phyloP scores from a whole-genome alignment of 139 green algal species.

The Medakamo hakoo region DNA sequence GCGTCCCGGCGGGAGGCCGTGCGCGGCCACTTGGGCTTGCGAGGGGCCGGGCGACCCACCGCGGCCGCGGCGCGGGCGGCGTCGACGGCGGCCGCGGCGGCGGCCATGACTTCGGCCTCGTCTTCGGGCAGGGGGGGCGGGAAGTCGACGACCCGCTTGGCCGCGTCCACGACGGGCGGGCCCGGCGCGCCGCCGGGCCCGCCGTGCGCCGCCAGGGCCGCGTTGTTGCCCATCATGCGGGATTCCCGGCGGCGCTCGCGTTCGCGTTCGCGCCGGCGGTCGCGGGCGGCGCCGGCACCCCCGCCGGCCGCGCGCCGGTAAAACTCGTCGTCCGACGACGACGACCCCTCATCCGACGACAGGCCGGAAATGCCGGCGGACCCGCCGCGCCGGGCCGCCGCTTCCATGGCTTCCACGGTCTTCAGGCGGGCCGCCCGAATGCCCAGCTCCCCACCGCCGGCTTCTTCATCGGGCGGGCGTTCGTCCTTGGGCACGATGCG shows the following conservation, averaged over 20 bases:
- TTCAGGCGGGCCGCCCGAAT: slow-evolving; percentile 20
- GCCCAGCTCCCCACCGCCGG: slow-evolving; percentile 10
- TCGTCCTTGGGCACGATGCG: slow-evolving; percentile 62
- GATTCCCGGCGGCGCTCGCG: not conserved
- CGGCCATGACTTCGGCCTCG: too few species aligned
- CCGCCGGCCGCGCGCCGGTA: not conserved
- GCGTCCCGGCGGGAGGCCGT: slow-evolving; percentile 39
- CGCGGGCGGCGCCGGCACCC: not conserved
- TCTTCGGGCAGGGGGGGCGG: too few species aligned
- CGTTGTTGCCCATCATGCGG: too few species aligned
- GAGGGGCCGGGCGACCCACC: slow-evolving; percentile 1
- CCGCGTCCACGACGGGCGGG: slow-evolving; percentile 40
- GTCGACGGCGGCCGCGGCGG: slow-evolving; percentile 31
- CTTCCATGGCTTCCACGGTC: slow-evolving; percentile 9
- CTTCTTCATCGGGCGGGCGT: slow-evolving; percentile 15
- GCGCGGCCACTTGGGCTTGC: slow-evolving; percentile 6
- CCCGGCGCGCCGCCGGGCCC: slow-evolving; percentile 19
- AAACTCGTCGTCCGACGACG: slow-evolving; percentile 6
- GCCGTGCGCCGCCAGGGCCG: slow-evolving; percentile 1
- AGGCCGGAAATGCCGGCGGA: slow-evolving; percentile 2
- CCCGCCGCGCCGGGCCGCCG: not conserved
- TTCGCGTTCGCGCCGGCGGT: not conserved
- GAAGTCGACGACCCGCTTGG: slow-evolving; percentile 15
- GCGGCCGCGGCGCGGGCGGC: not conserved
- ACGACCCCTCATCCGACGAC: too few species aligned